phyloP scores from a whole-genome alignment of 2,329 filamentous ascomycete species.

The Septoria linicola region DNA sequence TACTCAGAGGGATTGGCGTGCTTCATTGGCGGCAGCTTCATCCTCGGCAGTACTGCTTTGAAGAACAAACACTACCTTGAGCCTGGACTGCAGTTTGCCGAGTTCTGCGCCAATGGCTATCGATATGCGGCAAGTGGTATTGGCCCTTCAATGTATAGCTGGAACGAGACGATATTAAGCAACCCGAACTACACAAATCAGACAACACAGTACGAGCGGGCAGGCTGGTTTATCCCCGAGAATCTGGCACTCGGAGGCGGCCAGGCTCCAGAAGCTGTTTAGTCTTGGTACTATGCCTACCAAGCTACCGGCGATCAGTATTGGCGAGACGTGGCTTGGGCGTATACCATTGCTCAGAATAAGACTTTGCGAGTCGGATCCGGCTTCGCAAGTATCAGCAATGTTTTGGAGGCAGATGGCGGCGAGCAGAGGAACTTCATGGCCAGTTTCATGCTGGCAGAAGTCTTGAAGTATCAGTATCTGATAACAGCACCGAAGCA shows the following conservation, averaged over 20 bases:
- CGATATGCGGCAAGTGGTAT: slow-evolving; percentile 66
- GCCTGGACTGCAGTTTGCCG: slow-evolving; percentile 70
- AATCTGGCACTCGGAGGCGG: slow-evolving; percentile 24
- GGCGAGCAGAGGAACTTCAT: slow-evolving; percentile 67
- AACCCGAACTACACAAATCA: slow-evolving; percentile 39
- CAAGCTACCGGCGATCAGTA: slow-evolving; percentile 25
- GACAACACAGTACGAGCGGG: slow-evolving; percentile 60
- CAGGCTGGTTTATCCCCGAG: slow-evolving; percentile 69
- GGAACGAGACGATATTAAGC: slow-evolving; percentile 35
- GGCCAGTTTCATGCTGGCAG: slow-evolving; percentile 85
- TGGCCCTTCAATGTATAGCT: slow-evolving; percentile 64
- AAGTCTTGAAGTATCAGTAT: slow-evolving; percentile 80
- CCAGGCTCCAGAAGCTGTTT: slow-evolving; percentile 50
- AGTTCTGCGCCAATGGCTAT: slow-evolving; percentile 75
- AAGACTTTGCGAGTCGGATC: slow-evolving; percentile 16
- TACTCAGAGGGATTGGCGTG: slow-evolving; percentile 62
- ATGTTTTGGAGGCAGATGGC: slow-evolving; percentile 22
- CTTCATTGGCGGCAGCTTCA: slow-evolving; percentile 82
- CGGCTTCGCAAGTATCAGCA: slow-evolving; percentile 21
- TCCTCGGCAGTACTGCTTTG: slow-evolving; percentile 74
- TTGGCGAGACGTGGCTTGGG: slow-evolving; percentile 28
- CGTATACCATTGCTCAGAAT: slow-evolving; percentile 22
- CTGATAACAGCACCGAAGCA: slow-evolving; percentile 61
- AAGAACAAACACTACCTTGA: slow-evolving; percentile 64
- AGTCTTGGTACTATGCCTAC: slow-evolving; percentile 30